These are phyloP conservation scores for Alternaria brassicicola DNA, from an alignment of 2,329 filamentous ascomycete species.

Conservation along the genomic window DNA sequence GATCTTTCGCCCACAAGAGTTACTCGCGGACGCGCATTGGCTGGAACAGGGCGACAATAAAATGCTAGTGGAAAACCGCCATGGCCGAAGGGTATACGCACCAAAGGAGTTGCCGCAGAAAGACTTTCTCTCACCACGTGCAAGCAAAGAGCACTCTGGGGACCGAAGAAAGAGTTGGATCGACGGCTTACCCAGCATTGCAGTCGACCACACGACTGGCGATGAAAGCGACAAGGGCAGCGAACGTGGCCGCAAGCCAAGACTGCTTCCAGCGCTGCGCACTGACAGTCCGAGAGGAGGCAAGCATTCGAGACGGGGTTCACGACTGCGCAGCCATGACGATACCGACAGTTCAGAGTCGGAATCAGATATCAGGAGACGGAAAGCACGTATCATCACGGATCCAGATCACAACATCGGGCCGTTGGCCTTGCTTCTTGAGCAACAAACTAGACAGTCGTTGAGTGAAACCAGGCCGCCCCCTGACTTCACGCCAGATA, in stretches of 20 bases:
- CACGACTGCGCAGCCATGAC: slow-evolving; percentile 35
- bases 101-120: slow-evolving; percentile 31
- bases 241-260: slow-evolving; percentile 47
- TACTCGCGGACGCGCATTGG: slow-evolving; percentile 91
- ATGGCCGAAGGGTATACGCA: slow-evolving; percentile 73
- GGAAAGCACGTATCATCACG: slow-evolving; percentile 58
- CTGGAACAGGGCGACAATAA: slow-evolving; percentile 83
- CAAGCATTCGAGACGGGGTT: slow-evolving; percentile 38
- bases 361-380: slow-evolving; percentile 57
- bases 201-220: slow-evolving; percentile 36
- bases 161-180: slow-evolving; percentile 44
- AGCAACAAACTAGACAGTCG: slow-evolving; percentile 50
- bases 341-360: slow-evolving; percentile 44
- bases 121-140: slow-evolving; percentile 38
- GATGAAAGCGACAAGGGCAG: slow-evolving; percentile 48
- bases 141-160: slow-evolving; percentile 44
- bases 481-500: slow-evolving; percentile 51
- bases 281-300: slow-evolving; percentile 42
- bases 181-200: slow-evolving; percentile 34
- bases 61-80: slow-evolving; percentile 76
- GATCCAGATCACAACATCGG: slow-evolving; percentile 53
- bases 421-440: slow-evolving; percentile 55
- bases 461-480: slow-evolving; percentile 41
- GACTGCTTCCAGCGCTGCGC: slow-evolving; percentile 40
- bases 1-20: slow-evolving; percentile 80